Percentiles rank a stretch among this genome's conserved stretches.
These are phyloP conservation scores for Otatea glauca DNA, from an alignment of 176 grass and related monocot species.

Conservation along the genomic window DNA sequence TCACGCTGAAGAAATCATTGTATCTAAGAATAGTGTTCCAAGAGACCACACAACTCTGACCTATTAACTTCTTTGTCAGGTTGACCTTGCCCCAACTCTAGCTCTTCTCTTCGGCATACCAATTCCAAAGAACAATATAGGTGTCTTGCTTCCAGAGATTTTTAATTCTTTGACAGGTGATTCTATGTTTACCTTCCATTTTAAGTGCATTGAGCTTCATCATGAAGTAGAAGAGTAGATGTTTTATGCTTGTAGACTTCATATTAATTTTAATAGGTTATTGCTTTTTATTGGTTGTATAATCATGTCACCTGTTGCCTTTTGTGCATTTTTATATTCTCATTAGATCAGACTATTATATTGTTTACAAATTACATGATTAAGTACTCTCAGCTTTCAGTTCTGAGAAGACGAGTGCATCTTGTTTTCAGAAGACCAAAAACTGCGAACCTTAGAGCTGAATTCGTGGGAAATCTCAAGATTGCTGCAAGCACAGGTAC, in stretches of 20 bases:
- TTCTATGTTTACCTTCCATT: slow-evolving; percentile 33
- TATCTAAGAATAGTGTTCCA: too few species aligned
- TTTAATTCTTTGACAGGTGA: slow-evolving; percentile 86
- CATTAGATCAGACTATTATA: neutral
- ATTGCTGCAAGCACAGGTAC: slow-evolving; percentile 74
- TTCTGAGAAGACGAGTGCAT: slow-evolving; percentile 10
- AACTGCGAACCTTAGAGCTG: slow-evolving; percentile 67
- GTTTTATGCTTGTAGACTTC: slow-evolving; percentile 19
- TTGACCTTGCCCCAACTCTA: too few species aligned
- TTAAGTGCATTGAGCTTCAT: neutral
- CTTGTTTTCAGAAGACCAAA: slow-evolving; percentile 75
- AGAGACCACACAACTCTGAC: too few species aligned
- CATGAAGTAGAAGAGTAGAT: neutral
- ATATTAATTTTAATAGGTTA: neutral
- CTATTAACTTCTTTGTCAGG: too few species aligned
- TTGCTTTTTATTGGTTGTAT: slow-evolving; percentile 5
- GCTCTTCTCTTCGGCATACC: slow-evolving; percentile 85
- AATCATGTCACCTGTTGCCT: neutral
- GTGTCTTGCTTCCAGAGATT: slow-evolving; percentile 69
- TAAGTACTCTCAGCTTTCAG: slow-evolving; percentile 22
- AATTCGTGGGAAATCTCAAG: slow-evolving; percentile 91
- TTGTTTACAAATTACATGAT: slow-evolving; percentile 17
- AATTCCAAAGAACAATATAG: slow-evolving; percentile 96
- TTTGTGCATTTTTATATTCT: neutral
- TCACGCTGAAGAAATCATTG: too few species aligned